Base-by-base conservation (phyloP, 441 rosid genomes). In the Codiaeum variegatum region DNA sequence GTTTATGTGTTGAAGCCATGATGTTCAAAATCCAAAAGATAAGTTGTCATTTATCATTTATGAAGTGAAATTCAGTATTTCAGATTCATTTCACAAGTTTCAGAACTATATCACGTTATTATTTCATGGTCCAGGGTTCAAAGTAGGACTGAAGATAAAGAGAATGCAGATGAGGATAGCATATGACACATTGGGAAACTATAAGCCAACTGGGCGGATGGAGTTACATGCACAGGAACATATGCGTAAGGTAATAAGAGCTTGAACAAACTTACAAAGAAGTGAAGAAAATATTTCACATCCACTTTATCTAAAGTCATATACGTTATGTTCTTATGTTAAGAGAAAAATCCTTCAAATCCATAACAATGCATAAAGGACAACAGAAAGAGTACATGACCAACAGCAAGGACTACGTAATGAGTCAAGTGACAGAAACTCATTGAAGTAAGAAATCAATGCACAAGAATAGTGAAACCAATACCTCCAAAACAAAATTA, bases 401-500 rank as follows among this genome's bases (percentile, higher is more conserved):
- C 47, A 52, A 40, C 31, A 47, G 59, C 46, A 24, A 18, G 8
- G 73, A 72, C 16, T 13, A 49, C 24, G 36, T 12, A 31, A 61
- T 31, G 28, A 63, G 56, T 46, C 51, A 2, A 47, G 18, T 47
- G 42, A 67, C 18, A 47, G 44, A 49, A 49, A 9, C 11, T 38
- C 42, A 7, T 13, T 49, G 55, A 19, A 44, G 31, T 63, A 67
- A 44, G 67, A 49, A 76, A 36, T 59, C 59, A 59, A n/a, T 56
- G 32, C 58, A 40, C 40, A 10, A 36, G 47, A 64, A 58, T 24
- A 69, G 31, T 36, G 24, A 28, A 49, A 23, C 23, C 1, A 29
- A 66, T 44, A 51, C 13, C 40, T 40, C 19, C 13, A 71, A 65
- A 42, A 26, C 62, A 61, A 47, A 42, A 21, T 26, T 10, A 61